Conservation (phyloP, 768 basidiomycete genomes). For the Mycena amicta region DNA sequence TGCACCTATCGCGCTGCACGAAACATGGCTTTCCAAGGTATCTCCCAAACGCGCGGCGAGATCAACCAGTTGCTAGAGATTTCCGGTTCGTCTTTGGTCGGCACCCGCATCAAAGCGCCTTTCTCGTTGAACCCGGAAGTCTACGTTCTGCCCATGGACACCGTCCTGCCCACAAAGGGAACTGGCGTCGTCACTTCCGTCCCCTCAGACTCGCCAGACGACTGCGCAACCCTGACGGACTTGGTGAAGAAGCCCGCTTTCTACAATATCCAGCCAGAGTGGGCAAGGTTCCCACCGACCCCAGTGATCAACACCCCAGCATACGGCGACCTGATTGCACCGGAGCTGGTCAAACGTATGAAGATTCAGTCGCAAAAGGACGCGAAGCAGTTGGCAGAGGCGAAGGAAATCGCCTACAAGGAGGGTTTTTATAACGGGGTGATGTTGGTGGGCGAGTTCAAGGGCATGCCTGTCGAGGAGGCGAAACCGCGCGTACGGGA, state of each 20-base stretch:
- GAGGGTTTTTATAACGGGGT: slow-evolving; percentile 96
- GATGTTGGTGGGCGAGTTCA: slow-evolving; percentile 91
- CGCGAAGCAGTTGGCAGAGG: slow-evolving; percentile 88
- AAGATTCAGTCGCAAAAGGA: slow-evolving; percentile 98
- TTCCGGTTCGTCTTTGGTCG: slow-evolving; percentile 78
- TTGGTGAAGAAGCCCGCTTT: slow-evolving; percentile 95
- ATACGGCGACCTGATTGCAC: slow-evolving; percentile 92
- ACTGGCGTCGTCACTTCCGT: slow-evolving; percentile 98
- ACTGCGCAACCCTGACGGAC: slow-evolving; percentile 87
- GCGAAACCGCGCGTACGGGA: slow-evolving; percentile 90
- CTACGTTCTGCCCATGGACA: slow-evolving; percentile 98
- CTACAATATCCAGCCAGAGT: slow-evolving; percentile 91
- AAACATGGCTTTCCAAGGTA: slow-evolving; percentile 98
- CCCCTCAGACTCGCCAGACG: slow-evolving; percentile 97
- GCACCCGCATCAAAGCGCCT: slow-evolving; percentile 89
- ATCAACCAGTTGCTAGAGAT: slow-evolving; percentile 76
- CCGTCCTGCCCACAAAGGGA: slow-evolving; percentile 94
- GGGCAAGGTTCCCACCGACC: slow-evolving; percentile 83
- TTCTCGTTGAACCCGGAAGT: slow-evolving; percentile 82
- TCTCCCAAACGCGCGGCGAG: slow-evolving; percentile 70
- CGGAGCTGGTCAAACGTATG: slow-evolving; percentile 78
- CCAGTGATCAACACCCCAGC: slow-evolving; percentile 87
- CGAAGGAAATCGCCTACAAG: slow-evolving; percentile 97
- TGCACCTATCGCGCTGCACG: slow-evolving; percentile 88
- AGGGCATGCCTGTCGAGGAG: slow-evolving; percentile 85